Evolutionary conservation across 1,284 basidiomycete genomes (phyloP).

Genomic region (Hymenochaete sp.): DNA sequence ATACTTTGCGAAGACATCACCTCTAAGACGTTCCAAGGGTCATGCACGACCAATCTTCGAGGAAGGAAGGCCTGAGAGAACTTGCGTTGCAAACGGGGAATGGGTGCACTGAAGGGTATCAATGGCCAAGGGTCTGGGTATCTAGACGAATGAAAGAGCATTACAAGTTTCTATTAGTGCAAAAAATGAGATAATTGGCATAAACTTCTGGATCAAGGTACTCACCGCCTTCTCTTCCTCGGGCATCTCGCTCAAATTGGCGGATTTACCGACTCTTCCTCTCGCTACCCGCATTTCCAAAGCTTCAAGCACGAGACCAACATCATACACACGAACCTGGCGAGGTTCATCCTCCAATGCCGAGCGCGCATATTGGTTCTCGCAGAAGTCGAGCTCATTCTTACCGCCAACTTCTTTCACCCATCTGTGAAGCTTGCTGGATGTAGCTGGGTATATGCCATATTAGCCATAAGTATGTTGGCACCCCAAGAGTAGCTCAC

Average conservation of each 20-base stretch:
- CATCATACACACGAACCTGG: slow-evolving; percentile 25
- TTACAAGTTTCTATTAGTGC: slow-evolving; percentile 14
- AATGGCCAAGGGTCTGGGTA: slow-evolving; percentile 32
- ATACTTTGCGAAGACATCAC: slow-evolving; percentile 4
- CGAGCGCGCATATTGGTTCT: slow-evolving; percentile 29
- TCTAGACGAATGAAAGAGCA: slow-evolving; percentile 22
- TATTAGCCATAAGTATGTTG: neutral
- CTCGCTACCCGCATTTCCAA: slow-evolving; percentile 19
- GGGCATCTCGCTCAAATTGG: slow-evolving; percentile 3
- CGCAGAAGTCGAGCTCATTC: slow-evolving; percentile 29
- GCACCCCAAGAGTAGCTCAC: neutral
- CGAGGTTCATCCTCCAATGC: slow-evolving; percentile 31
- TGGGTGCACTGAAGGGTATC: slow-evolving; percentile 22
- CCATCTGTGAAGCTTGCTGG: slow-evolving; percentile 30
- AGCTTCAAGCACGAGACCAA: slow-evolving; percentile 23
- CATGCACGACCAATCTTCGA: slow-evolving; percentile 24
- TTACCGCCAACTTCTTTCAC: slow-evolving; percentile 27
- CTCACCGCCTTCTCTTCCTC: neutral
- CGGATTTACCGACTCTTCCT: slow-evolving; percentile 7
- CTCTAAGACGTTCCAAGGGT: slow-evolving; percentile 20
- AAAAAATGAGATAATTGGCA: neutral
- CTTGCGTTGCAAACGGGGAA: slow-evolving; percentile 17
- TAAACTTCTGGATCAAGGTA: neutral
- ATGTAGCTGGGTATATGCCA: slow-evolving; percentile 21
- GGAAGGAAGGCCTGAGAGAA: slow-evolving; percentile 23